Percentiles rank a stretch among this genome's conserved stretches.
These are phyloP conservation scores for Lumnitzera racemosa DNA, from an alignment of 345 rosid genomes.

Conservation along the genomic window DNA sequence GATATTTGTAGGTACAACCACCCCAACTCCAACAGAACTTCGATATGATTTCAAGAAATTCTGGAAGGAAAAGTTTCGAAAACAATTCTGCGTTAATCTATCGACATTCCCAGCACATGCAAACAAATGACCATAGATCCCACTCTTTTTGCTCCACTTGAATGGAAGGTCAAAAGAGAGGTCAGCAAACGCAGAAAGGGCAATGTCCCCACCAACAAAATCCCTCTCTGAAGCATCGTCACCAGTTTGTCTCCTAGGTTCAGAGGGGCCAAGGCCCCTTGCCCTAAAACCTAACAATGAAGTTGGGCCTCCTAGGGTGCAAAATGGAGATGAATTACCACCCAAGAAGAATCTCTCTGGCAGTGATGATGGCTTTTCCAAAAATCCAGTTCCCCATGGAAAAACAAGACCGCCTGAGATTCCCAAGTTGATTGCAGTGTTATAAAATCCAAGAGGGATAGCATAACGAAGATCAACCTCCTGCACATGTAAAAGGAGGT, in stretches of 20 bases:
- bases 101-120: constrained; percentile 82
- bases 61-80: constrained; percentile 36
- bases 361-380: constrained; percentile 41
- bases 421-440: constrained; percentile 74
- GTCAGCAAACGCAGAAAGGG: constrained; percentile 79
- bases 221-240: constrained; percentile 44
- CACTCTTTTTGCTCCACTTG: constrained; percentile 76
- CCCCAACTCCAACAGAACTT: constrained; percentile 77
- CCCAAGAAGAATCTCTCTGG: constrained; percentile 94
- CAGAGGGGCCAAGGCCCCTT: constrained; percentile 82
- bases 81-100: constrained; percentile 68
- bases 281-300: constrained; percentile 77
- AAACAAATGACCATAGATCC: constrained; percentile 82
- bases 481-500: constrained; percentile 24
- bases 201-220: constrained; percentile 89
- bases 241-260: constrained; percentile 48
- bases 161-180: constrained; percentile 86
- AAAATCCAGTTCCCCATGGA: constrained; percentile 75
- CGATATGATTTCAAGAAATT: constrained; percentile 58
- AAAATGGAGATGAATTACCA: constrained; percentile 79
- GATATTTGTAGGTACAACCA: constrained; percentile 71
- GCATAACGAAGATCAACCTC: constrained; percentile 84
- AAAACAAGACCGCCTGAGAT: constrained; percentile 60
- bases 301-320: constrained; percentile 70
- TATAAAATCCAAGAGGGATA: constrained; percentile 69